A percentile compares a stretch with the other conserved stretches of the same genome.
Evolutionary conservation across 2,329 filamentous ascomycete genomes (phyloP).

Genomic region (Xylaria sp.): DNA sequence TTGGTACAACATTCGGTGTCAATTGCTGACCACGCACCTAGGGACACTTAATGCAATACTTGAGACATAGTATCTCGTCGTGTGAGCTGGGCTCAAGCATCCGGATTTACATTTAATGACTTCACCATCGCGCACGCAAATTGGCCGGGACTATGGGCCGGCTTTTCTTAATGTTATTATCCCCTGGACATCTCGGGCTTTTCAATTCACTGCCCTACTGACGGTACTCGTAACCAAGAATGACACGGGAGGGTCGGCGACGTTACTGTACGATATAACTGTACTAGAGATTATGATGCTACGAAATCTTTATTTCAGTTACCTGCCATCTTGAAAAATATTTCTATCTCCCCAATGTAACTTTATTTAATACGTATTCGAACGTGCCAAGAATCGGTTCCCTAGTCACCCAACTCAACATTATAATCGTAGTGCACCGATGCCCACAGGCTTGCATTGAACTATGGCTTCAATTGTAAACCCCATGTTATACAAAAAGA

Average conservation of each 20-base stretch:
- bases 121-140: not conserved
- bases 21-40: conserved; percentile 6
- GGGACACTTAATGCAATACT: conserved; percentile 22
- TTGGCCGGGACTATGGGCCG: not conserved
- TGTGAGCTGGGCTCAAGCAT: not conserved
- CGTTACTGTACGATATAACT: conserved; percentile 7
- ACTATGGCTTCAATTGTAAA: no score
- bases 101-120: not conserved
- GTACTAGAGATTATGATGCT: conserved; percentile 8
- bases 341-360: no score
- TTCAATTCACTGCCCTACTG: no score
- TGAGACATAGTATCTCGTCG: not conserved
- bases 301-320: not conserved
- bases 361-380: no score
- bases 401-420: no score
- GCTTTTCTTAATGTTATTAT: not conserved
- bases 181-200: no score
- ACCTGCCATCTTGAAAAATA: no score
- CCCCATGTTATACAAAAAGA: no score
- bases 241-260: not conserved
- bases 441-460: no score
- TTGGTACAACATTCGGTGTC: not conserved
- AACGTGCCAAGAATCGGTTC: no score
- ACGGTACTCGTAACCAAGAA: no score
- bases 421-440: no score